phyloP scores from a whole-genome alignment of 139 green algal genomes.

The Auxenochlorella pyrenoidosa region DNA sequence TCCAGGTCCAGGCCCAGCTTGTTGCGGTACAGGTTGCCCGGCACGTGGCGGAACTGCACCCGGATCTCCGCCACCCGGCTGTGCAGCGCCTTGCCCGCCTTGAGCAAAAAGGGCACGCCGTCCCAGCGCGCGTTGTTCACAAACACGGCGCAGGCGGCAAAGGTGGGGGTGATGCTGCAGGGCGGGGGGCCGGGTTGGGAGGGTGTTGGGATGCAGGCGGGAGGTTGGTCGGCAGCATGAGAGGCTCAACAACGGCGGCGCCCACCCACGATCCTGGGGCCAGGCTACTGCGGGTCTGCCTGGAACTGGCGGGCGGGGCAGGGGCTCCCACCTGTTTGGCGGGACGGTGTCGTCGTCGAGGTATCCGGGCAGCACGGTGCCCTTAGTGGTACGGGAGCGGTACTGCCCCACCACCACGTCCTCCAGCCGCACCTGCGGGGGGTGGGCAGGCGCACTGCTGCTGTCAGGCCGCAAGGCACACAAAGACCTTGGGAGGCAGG shows the following conservation, averaged over 20 bases:
- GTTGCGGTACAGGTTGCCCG: conserved; percentile 89
- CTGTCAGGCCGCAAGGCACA: too few relatives aligned
- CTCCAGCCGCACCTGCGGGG: conserved; percentile 75
- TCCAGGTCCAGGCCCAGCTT: conserved; percentile 87
- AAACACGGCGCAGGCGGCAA: conserved; percentile 91
- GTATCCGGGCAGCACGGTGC: conserved; percentile 82
- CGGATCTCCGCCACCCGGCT: conserved; percentile 93
- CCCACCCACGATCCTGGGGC: too few relatives aligned
- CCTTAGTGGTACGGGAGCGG: conserved; percentile 42
- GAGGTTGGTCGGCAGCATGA: neutral
- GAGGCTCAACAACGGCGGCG: too few relatives aligned
- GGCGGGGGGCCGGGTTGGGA: too few relatives aligned
- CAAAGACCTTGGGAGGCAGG: too few relatives aligned
- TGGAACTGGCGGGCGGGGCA: too few relatives aligned
- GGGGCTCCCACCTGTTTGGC: conserved; percentile 50
- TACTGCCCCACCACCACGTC: conserved; percentile 99
- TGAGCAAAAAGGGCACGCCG: conserved; percentile 98
- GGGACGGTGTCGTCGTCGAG: conserved; percentile 97
- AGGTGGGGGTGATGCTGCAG: conserved; percentile 90
- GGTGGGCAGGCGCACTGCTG: neutral
- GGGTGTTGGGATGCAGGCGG: neutral
- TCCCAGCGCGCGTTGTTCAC: conserved; percentile 99
- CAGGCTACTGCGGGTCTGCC: too few relatives aligned
- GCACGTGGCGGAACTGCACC: conserved; percentile 97
- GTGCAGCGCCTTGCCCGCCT: conserved; percentile 98